A percentile compares a stretch with the other conserved stretches of the same genome.
Evolutionary conservation across 176 grass and related monocot species (phyloP).

Genomic region (Lolium multiflorum): DNA sequence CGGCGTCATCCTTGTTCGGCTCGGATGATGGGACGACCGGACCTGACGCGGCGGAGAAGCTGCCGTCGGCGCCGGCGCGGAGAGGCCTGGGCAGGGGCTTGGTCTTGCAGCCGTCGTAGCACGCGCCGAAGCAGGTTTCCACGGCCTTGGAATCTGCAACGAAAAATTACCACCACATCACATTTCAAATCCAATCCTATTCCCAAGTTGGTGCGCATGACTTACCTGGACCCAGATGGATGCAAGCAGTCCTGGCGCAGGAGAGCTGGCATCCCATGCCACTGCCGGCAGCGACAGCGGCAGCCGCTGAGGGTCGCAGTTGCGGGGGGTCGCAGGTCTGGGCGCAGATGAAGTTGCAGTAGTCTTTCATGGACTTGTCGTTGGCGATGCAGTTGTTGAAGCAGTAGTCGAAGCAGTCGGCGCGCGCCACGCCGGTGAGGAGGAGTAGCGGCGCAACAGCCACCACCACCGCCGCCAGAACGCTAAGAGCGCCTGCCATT

Average conservation of each 20-base stretch:
- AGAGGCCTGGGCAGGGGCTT: constrained; percentile 32
- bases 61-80: constrained; percentile 21
- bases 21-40: neutral
- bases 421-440: constrained; percentile 15
- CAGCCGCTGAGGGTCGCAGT: neutral
- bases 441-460: neutral
- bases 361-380: constrained; percentile 48
- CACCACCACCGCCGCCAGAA: neutral
- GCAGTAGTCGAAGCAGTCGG: constrained; percentile 57
- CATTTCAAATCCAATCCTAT: neutral
- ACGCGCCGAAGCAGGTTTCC: constrained; percentile 35
- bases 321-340: constrained; percentile 47
- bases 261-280: constrained; percentile 23
- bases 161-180: neutral
- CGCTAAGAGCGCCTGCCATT: neutral
- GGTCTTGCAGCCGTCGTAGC: constrained; percentile 44
- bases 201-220: neutral
- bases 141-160: constrained; percentile 26
- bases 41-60: neutral
- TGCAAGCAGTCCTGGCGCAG: constrained; percentile 35
- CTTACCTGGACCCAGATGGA: constrained; percentile 13
- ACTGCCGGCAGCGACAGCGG: neutral
- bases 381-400: constrained; percentile 56
- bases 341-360: constrained; percentile 67
- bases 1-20: neutral